These are phyloP conservation scores for Endotrypanum monterogeii DNA, from an alignment of 208 protist species.

Conservation along the genomic window DNA sequence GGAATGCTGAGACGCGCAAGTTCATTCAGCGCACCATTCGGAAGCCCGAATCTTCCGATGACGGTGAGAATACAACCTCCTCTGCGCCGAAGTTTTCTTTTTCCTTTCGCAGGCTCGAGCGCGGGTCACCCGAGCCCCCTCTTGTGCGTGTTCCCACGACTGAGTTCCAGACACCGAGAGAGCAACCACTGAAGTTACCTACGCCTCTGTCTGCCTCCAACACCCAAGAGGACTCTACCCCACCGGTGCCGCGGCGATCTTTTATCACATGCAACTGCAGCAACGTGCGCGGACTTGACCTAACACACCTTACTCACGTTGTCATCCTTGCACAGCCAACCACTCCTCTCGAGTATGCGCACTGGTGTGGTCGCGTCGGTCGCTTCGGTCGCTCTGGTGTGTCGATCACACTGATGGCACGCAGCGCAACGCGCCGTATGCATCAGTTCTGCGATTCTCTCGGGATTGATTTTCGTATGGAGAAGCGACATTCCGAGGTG, in stretches of 20 bases:
- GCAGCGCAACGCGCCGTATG: slow-evolving; percentile 52
- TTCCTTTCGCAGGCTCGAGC: slow-evolving; percentile 17
- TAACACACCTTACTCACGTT: slow-evolving; percentile 74
- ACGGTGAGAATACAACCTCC: background rate
- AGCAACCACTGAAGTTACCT: background rate
- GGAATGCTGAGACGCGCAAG: slow-evolving; percentile 30
- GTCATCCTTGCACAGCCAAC: slow-evolving; percentile 63
- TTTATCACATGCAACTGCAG: slow-evolving; percentile 51
- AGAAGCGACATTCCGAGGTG: slow-evolving; percentile 50
- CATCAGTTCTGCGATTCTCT: slow-evolving; percentile 70
- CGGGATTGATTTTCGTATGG: slow-evolving; percentile 50
- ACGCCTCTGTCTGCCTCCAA: background rate
- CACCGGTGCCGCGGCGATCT: slow-evolving; percentile 13
- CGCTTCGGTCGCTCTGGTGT: slow-evolving; percentile 66
- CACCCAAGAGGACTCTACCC: background rate
- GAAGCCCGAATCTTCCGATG: background rate
- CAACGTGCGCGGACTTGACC: slow-evolving; percentile 75
- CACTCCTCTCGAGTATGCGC: slow-evolving; percentile 74
- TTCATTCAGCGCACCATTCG: slow-evolving; percentile 47
- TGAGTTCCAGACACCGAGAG: background rate
- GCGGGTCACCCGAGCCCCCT: background rate
- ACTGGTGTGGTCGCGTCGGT: slow-evolving; percentile 88
- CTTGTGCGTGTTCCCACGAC: background rate
- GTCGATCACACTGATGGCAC: slow-evolving; percentile 63
- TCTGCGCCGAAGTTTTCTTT: background rate